Base-by-base conservation (phyloP, 1,284 basidiomycete species). In the Trichosporon coremiiforme region DNA sequence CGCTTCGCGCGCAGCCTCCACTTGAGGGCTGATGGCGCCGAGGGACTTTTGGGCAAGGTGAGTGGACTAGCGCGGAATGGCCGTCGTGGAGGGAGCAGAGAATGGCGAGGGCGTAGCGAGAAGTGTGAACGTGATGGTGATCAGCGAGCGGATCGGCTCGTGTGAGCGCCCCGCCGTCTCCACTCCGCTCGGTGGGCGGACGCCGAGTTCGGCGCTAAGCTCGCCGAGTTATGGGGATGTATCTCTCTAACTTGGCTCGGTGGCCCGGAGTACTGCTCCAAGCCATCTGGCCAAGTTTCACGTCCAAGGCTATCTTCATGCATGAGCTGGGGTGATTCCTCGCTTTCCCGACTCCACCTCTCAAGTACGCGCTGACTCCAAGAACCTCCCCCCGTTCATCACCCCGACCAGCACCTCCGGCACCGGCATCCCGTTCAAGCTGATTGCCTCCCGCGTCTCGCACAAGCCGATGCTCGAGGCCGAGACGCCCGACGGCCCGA, bases 381-480 rank as follows among this genome's bases (percentile, higher is more conserved):
- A 68, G 68, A 62, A 68, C 64, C 64, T 68, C 31, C 68, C 68
- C 29, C 36, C 64, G 31, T 62, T 33, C 57, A 62, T 62, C 31
- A 31, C 64, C 7, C n/a, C 68, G 4, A 20, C 20, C 29, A 29
- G n/a, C 15, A 22, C 53, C 25, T 25, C 68, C 12, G 25, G 53
- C 15, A 25, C 31, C 0, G 64, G 64, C 12, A 41, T 70, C 4
- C 66, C 66, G 10, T 65, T 70, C 69, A 70, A 70, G 55, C 36
- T 70, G 9, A 50, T 62, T 10, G 66, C 69, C 3, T 70, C 69
- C 20, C 69, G 69, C 38, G 64, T 53, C 12, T 10, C 66, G 66
- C 68, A 73, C 25, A 66, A 65, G 2, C 72, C 72, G 4, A 60
- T 69, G n/a, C 62, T 73, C 55, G 72, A 71, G 66, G 70, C 60